Percentiles rank a stretch among this genome's conserved stretches.
Conservation (phyloP, 129 eudicot species). For the Pulicaria dysenterica region DNA sequence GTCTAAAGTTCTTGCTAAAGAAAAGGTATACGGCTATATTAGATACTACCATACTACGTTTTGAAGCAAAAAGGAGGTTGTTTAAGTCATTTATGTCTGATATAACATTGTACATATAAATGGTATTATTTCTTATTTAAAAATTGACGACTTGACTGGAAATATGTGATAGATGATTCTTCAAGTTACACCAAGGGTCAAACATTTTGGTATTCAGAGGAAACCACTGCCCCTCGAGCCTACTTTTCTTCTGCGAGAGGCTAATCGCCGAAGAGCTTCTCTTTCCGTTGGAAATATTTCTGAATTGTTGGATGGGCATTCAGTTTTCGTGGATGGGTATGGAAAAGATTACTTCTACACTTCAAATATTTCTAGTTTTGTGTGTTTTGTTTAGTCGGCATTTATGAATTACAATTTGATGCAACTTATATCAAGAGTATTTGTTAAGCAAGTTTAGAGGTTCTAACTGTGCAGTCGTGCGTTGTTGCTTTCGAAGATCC, state of each 20-base stretch:
- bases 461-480: too few species aligned
- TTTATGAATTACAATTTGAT: too few species aligned
- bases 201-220: conserved; percentile 88
- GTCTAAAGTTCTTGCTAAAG: conserved; percentile 81
- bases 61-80: too few species aligned
- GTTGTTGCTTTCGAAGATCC: too few species aligned
- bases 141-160: conserved; percentile 4
- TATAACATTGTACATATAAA: too few species aligned
- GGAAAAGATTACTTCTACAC: conserved; percentile 12
- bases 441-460: too few species aligned
- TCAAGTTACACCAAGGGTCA: conserved; percentile 68
- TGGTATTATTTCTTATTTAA: too few species aligned
- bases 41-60: too few species aligned
- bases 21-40: conserved; percentile 55
- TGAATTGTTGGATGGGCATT: conserved; percentile 83
- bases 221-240: conserved; percentile 95
- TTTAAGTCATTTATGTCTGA: too few species aligned
- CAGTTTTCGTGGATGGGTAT: conserved; percentile 64
- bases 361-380: too few species aligned
- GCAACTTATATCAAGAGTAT: too few species aligned
- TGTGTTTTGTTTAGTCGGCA: too few species aligned
- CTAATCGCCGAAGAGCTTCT: conserved; percentile 97
- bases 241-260: conserved; percentile 80
- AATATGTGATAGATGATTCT: conserved; percentile 62
- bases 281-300: conserved; percentile 88